Base-by-base conservation (phyloP, 2,329 filamentous ascomycete species). In the Aspergillus terreus region DNA sequence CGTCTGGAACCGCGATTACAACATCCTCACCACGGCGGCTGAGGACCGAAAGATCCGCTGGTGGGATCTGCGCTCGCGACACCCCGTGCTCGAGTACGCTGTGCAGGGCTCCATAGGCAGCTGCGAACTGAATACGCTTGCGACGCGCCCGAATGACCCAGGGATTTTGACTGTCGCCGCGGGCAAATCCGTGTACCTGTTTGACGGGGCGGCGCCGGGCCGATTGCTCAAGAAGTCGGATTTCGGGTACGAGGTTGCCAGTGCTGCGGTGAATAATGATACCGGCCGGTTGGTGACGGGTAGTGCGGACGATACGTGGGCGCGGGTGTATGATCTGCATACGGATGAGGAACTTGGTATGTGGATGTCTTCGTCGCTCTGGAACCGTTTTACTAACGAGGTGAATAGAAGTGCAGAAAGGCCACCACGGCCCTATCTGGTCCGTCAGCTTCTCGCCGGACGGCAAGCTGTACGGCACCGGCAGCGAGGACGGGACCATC, bases 341-440 rank as follows among this genome's bases (percentile, higher is more conserved):
- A 85, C 86, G 46, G 87, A 87, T 61, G 80, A 82, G 58, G 91
- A 96, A 70, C 76, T 96, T 41, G 84, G 84, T 87, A 75, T 43
- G 56, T 15, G 19, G 9, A 10, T 30, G 9, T 23, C 17, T 10
- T 50, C 27, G 6, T 15, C 6, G 5, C 27, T 19, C 17, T 17
- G 27, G 27, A 11, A 7, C 27, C 23, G 23, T 30, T 1, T 15
- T 3, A 12, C 40, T 44, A 38, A 44, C 23, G 23, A 23, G 17
- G 7, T 3, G 11, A 5, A 15, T 55, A 87, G 94, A 97, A 69
- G 87, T 92, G 11, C 90, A 95, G 75, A 96, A 96, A 73, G 94
- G 94, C 21, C 94, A 99, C 62, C 94, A 99, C 65, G 94, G 94
- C 1, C 92, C 92, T 1, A 94, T 99, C 56, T 99, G 94, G 94